Conservation (phyloP, 2,329 filamentous ascomycete genomes). For the Mycogone perniciosa region DNA sequence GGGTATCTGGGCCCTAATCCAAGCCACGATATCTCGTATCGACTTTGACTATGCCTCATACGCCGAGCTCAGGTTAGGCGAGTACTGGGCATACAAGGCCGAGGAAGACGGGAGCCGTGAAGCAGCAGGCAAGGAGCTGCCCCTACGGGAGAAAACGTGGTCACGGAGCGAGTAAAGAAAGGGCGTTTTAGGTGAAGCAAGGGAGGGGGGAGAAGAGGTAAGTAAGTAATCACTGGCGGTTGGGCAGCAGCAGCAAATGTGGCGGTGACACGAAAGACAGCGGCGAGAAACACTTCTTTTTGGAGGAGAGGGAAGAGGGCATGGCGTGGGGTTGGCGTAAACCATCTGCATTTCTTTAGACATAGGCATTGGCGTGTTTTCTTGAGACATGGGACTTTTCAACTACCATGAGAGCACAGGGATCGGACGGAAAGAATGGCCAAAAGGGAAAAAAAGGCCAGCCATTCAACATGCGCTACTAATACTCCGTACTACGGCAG, state of each 20-base stretch:
- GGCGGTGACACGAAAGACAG: conserved; percentile 6
- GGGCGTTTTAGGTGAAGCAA: conserved; percentile 12
- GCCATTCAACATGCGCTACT: conserved; percentile 32
- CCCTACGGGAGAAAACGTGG: conserved; percentile 77
- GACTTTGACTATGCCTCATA: conserved; percentile 95
- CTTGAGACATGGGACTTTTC: conserved; percentile 1
- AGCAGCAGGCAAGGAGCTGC: conserved; percentile 49
- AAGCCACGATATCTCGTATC: conserved; percentile 88
- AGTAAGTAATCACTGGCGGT: neutral
- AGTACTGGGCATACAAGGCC: conserved; percentile 89
- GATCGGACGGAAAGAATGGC: conserved; percentile 17
- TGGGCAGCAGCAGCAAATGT: neutral
- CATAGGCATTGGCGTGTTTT: conserved; percentile 1
- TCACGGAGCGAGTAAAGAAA: conserved; percentile 32
- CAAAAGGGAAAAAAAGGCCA: conserved; percentile 15
- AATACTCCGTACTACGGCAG: neutral
- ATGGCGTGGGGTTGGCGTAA: conserved; percentile 1
- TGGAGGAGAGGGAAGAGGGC: conserved; percentile 1
- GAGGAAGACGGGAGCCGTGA: conserved; percentile 59
- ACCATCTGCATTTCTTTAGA: conserved; percentile 2
- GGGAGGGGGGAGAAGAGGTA: conserved; percentile 4
- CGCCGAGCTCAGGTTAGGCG: conserved; percentile 75
- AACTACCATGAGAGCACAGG: conserved; percentile 3
- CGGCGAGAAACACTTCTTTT: neutral
- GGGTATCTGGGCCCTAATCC: conserved; percentile 95